phyloP scores from a whole-genome alignment of 2,329 filamentous ascomycete species.

The Pezicula radicicola region DNA sequence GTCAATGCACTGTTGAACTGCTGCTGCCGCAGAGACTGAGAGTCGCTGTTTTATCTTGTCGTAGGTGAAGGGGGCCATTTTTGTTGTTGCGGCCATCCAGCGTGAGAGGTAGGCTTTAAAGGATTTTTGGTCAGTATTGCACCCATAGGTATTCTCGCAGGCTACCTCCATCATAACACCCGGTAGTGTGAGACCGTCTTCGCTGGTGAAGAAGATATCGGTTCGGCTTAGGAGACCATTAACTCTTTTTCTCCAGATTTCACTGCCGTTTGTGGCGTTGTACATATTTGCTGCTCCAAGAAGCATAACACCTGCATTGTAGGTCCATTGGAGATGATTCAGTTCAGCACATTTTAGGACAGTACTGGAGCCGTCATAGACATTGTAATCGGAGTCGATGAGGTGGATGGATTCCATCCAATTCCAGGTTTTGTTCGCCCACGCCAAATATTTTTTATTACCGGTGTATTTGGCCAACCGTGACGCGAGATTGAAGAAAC shows the following conservation, averaged over 20 bases:
- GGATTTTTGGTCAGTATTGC: conserved; percentile 59
- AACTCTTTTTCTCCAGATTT: conserved; percentile 55
- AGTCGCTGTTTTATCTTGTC: conserved; percentile 50
- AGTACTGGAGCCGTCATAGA: conserved; percentile 62
- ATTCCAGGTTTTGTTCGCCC: conserved; percentile 72
- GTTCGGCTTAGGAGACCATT: conserved; percentile 53
- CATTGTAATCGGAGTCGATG: conserved; percentile 54
- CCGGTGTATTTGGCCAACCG: conserved; percentile 74
- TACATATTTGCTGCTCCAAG: conserved; percentile 67
- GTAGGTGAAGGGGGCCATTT: conserved; percentile 60
- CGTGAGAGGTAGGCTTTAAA: conserved; percentile 63
- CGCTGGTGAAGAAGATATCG: conserved; percentile 53
- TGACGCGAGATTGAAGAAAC: conserved; percentile 61
- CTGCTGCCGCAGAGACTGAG: conserved; percentile 55
- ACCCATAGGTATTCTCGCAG: conserved; percentile 59
- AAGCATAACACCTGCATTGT: conserved; percentile 66
- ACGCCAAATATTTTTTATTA: conserved; percentile 73
- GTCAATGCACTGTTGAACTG: conserved; percentile 53
- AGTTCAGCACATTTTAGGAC: conserved; percentile 54
- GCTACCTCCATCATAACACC: conserved; percentile 63
- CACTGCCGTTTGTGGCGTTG: conserved; percentile 50
- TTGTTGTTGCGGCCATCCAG: conserved; percentile 59
- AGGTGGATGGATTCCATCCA: conserved; percentile 60
- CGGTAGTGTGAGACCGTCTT: conserved; percentile 11
- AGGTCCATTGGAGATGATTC: conserved; percentile 64